Base-by-base conservation (phyloP, 352 stramenopile genomes). In the Elongisporangium senticosum region DNA sequence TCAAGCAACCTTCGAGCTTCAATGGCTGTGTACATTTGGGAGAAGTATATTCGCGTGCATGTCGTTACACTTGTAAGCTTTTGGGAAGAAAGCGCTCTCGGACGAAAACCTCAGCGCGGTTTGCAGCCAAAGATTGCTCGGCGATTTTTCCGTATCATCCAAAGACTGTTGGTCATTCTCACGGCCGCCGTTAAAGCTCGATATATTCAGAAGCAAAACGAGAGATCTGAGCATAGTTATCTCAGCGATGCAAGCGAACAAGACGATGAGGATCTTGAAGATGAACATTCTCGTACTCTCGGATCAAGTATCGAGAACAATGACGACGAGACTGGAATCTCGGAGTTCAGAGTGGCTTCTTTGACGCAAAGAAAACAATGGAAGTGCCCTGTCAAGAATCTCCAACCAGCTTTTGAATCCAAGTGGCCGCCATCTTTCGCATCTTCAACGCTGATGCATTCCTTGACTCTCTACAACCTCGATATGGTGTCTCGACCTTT, bases 1-100 rank as follows among this genome's bases (percentile, higher is more conserved):
- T 64, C 66, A 13, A 56, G 62, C 20, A 62, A 65, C 47, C 48
- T 90, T 19, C 77, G 77, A 67, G 64, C 68, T n/a, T 79, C 81
- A 4, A 87, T 95, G 71, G 72, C 72, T 7, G 62, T 81, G 26
- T 72, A 89, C 56, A 75, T 95, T 62, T 95, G 85, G 85, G 85
- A 95, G 47, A 75, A 64, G 64, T 93, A 90, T 43, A 85, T 95
- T 50, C 83, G 83, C 22, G 72, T 87, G 2, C 85, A 95, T 58
- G 81, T 95, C 6, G 72, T 87, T 51, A 91, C 85, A 47, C 68
- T 95, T 11, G 77, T 93, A 39, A 84, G 71, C 10, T 95, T 90
- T 64, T 95, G 83, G 83, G 79, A 93, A 57, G 83, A 95, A 52
- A 89, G 75, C 55, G 82, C 81, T 21, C 68, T 68, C 3, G 85